phyloP scores from a whole-genome alignment of 257 asterid species.

The Jaltomata sinuosa region DNA sequence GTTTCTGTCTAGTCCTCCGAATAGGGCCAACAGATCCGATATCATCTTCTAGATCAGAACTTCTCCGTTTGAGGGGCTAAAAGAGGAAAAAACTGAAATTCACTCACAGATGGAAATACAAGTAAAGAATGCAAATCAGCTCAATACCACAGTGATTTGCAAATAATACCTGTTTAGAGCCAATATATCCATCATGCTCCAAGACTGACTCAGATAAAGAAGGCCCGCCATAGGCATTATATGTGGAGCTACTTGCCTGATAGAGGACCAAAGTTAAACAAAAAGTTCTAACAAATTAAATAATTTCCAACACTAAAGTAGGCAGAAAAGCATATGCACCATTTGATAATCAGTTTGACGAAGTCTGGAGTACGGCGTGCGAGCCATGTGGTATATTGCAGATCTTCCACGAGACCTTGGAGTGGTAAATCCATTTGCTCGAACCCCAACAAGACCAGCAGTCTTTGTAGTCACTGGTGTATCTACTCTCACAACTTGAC shows the following conservation, averaged over 20 bases:
- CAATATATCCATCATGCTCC: constrained; percentile 31
- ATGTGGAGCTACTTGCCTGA: constrained; percentile 45
- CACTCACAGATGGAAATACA: constrained; percentile 1
- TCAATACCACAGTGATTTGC: not conserved
- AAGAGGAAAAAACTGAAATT: not conserved
- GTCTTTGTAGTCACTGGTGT: constrained; percentile 10
- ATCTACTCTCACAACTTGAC: constrained; percentile 29
- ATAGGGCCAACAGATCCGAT: constrained; percentile 62
- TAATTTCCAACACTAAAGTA: not conserved
- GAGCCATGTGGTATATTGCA: constrained; percentile 88
- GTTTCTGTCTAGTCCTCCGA: constrained; percentile 71
- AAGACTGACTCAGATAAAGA: constrained; percentile 23
- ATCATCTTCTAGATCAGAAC: constrained; percentile 68
- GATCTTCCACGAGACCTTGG: constrained; percentile 80
- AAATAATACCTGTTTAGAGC: constrained; percentile 15
- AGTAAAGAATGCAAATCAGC: not conserved
- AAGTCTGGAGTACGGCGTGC: constrained; percentile 72
- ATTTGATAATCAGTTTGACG: constrained; percentile 35
- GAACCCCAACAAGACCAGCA: constrained; percentile 25
- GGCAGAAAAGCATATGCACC: constrained; percentile 25
- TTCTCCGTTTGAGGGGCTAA: constrained; percentile 74
- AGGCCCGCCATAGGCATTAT: constrained; percentile 31
- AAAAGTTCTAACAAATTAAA: not conserved
- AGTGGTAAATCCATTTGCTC: constrained; percentile 48
- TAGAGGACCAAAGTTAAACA: constrained; percentile 6